Evolutionary conservation across 2,329 filamentous ascomycete genomes (phyloP), one percentile per base, ranked within the genome.

Genomic region (Fusarium kyushuense): DNA sequence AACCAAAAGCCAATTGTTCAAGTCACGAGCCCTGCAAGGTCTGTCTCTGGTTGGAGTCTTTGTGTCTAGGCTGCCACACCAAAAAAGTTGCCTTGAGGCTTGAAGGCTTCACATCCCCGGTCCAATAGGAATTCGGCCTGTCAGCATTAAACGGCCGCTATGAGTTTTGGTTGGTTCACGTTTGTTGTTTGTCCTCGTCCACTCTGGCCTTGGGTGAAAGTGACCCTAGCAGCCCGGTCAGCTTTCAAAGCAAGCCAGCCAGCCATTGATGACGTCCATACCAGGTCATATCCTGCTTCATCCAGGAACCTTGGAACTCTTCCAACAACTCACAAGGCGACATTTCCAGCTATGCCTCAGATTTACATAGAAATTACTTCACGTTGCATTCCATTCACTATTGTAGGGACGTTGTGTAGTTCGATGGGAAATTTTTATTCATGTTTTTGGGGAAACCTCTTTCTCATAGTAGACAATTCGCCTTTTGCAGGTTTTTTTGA

Each of bases 401-500:
- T 11, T 19, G 21, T 42, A 42, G 19, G 21, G 19, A 25, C 16
- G 33, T 30, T 14, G 27, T 43, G 12, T 40, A 30, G 30, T 43
- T 52, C 32, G 33, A 62, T 33, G 29, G 36, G 46, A 55, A 61
- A 73, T 16, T 73, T 73, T 73, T 73, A 70, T 72, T 73, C 70
- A 69, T 73, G 71, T 73, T 73, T 73, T 72, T 73, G 57, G 49
- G 33, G 61, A 59, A 71, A 63, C 53, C 54, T 62, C 43, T 63
- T 63, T 70, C 57, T 70, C 53, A 33, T 69, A 48, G 32, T 69
- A 48, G 66, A 63, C 61, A 67, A 55, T 67, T 71, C 62, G 67
- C 71, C 69, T 33, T 67, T 72, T 73, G 67, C 69, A 72, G 67
- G 72, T 70, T 73, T 73, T 72, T 73, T 70, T 60, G n/a, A 58